These are phyloP conservation scores for Botrytis porri DNA, from an alignment of 2,329 filamentous ascomycete genomes.

Conservation along the genomic window DNA sequence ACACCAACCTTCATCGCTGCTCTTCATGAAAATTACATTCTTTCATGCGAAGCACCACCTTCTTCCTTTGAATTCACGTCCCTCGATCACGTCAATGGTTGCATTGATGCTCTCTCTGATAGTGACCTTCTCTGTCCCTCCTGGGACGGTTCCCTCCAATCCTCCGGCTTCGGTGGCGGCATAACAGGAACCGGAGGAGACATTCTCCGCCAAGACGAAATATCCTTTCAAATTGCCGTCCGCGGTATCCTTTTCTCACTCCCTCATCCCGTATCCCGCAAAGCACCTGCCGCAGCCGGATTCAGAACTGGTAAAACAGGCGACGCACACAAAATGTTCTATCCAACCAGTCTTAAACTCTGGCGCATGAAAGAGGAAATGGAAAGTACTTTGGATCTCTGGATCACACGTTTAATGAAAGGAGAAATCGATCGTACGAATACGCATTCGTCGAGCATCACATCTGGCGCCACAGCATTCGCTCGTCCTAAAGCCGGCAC, in stretches of 20 bases:
- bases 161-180: constrained; percentile 51
- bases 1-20: constrained; percentile 85
- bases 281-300: constrained; percentile 41
- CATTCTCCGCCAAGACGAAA: constrained; percentile 83
- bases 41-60: constrained; percentile 68
- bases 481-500: constrained; percentile 42
- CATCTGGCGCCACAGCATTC: constrained; percentile 50
- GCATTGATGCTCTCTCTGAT: constrained; percentile 81
- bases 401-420: constrained; percentile 59
- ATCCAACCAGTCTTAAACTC: constrained; percentile 77
- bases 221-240: constrained; percentile 87
- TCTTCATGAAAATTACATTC: constrained; percentile 87
- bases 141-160: constrained; percentile 64
- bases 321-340: constrained; percentile 87
- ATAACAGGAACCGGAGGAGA: constrained; percentile 62
- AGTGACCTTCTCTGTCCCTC: constrained; percentile 81
- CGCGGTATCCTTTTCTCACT: constrained; percentile 82
- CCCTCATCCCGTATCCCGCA: constrained; percentile 80
- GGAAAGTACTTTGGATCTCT: constrained; percentile 67
- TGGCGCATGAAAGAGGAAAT: constrained; percentile 84
- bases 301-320: constrained; percentile 41
- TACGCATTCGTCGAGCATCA: constrained; percentile 40
- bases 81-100: constrained; percentile 77
- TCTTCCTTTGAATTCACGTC: constrained; percentile 56
- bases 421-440: constrained; percentile 43